Conservation (phyloP, 1,284 basidiomycete species). For the Austropuccinia psidii region DNA sequence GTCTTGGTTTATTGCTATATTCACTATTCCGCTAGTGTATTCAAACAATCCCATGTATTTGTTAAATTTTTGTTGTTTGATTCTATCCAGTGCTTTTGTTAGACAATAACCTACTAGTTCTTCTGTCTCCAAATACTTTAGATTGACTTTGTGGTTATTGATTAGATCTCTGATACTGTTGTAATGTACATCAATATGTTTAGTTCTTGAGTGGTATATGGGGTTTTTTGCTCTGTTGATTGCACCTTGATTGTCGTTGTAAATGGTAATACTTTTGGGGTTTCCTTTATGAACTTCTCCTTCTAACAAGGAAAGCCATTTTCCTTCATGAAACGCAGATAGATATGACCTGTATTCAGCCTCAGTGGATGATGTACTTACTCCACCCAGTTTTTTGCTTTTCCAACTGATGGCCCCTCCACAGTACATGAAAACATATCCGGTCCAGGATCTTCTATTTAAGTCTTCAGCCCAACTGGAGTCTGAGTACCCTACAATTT, state of each 20-base stretch:
- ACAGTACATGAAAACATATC: too few relatives aligned
- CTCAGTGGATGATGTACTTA: conserved; percentile 18
- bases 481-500: conserved; percentile 16
- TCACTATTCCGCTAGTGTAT: too few relatives aligned
- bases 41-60: too few relatives aligned
- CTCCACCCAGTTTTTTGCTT: conserved; percentile 14
- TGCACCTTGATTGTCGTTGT: conserved; percentile 4
- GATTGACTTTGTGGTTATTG: neutral
- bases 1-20: too few relatives aligned
- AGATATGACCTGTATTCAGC: conserved; percentile 12
- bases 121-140: conserved; percentile 1
- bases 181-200: conserved; percentile 2
- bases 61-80: conserved; percentile 26
- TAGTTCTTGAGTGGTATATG: conserved; percentile 10
- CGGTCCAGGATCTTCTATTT: too few relatives aligned
- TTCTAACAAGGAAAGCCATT: too few relatives aligned
- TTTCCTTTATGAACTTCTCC: neutral
- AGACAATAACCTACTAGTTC: conserved; percentile 19
- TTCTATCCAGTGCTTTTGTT: conserved; percentile 26
- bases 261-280: neutral
- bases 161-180: conserved; percentile 11
- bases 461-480: conserved; percentile 27
- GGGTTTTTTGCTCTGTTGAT: conserved; percentile 7
- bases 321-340: conserved; percentile 7
- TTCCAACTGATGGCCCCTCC: conserved; percentile 2